Conservation (phyloP, 768 basidiomycete genomes). For the Macrolepiota fuliginosa region DNA sequence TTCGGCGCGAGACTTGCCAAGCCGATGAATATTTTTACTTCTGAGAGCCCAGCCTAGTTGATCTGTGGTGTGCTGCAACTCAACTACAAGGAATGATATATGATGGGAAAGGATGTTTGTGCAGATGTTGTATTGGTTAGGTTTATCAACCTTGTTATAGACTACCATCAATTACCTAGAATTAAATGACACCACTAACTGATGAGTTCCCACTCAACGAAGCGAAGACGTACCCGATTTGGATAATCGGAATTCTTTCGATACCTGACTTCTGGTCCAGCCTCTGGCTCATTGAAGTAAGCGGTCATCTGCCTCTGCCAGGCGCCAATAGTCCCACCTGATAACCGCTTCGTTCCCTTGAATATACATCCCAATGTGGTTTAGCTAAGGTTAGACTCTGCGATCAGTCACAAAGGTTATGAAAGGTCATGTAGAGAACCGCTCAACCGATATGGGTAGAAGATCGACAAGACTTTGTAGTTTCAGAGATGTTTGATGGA, state of each 20-base stretch:
- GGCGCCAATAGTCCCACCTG: background rate
- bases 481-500: constrained; percentile 2
- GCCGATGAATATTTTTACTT: background rate
- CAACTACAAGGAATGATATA: background rate
- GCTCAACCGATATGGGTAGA: background rate
- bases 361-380: background rate
- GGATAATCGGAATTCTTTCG: background rate
- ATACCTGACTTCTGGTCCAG: background rate
- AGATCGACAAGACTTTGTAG: background rate
- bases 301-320: background rate
- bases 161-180: background rate
- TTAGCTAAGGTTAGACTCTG: background rate
- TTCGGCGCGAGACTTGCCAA: background rate
- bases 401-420: background rate
- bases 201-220: background rate
- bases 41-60: background rate
- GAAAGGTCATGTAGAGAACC: background rate
- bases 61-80: background rate
- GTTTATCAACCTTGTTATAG: background rate
- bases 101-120: background rate
- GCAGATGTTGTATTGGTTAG: background rate
- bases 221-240: background rate
- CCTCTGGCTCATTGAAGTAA: background rate
- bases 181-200: background rate
- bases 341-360: background rate